These are phyloP conservation scores for Coniosporium apollinis DNA, from an alignment of 495 filamentous ascomycete species.

Conservation along the genomic window DNA sequence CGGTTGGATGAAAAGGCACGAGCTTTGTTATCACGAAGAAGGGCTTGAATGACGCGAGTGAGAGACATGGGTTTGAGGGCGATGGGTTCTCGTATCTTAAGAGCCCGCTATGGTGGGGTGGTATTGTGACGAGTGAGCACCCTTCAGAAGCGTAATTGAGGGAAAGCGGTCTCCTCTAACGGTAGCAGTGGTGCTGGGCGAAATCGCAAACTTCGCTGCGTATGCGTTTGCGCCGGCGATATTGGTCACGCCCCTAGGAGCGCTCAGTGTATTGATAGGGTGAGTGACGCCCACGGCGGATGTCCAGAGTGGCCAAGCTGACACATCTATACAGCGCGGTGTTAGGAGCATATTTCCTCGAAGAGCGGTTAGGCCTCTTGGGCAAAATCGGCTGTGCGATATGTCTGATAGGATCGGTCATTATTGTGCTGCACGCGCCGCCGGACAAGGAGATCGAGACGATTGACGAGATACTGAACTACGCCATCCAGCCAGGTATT, in stretches of 20 bases:
- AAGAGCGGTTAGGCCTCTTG: slow-evolving; percentile 71
- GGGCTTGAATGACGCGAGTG: slow-evolving; percentile 80
- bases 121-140: slow-evolving; percentile 61
- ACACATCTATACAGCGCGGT: slow-evolving; percentile 63
- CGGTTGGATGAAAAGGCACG: slow-evolving; percentile 36
- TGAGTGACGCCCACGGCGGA: slow-evolving; percentile 18
- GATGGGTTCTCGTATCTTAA: slow-evolving; percentile 88
- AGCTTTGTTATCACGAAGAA: slow-evolving; percentile 94
- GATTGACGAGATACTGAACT: slow-evolving; percentile 74
- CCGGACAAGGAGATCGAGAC: slow-evolving; percentile 78
- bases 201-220: slow-evolving; percentile 90
- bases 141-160: neutral
- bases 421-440: slow-evolving; percentile 94
- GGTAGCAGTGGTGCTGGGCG: slow-evolving; percentile 62
- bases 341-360: slow-evolving; percentile 81
- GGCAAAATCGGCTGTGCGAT: slow-evolving; percentile 92
- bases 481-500: slow-evolving; percentile 79
- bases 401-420: slow-evolving; percentile 88
- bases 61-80: slow-evolving; percentile 87
- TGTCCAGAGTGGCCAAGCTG: too few species aligned
- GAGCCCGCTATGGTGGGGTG: slow-evolving; percentile 90
- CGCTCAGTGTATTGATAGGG: slow-evolving; percentile 87
- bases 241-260: slow-evolving; percentile 85
- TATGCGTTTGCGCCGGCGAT: slow-evolving; percentile 98
- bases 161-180: slow-evolving; percentile 5